Conservation (phyloP, 2,329 filamentous ascomycete species). For the Neonectria coccinea region DNA sequence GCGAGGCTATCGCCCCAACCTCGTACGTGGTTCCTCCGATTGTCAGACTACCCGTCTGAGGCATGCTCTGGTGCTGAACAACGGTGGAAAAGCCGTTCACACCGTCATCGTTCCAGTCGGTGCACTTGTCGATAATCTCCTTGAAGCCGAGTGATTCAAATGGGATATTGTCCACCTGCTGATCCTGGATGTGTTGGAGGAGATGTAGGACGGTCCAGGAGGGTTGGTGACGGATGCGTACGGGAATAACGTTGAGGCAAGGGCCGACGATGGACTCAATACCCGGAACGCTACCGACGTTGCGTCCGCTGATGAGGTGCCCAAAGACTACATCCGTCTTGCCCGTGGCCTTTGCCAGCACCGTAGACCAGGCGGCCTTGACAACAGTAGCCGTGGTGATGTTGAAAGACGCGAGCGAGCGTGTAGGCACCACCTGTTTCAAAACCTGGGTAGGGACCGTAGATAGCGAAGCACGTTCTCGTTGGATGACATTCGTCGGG, state of each 20-base stretch:
- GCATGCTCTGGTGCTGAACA: slow-evolving; percentile 44
- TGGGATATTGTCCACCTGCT: slow-evolving; percentile 50
- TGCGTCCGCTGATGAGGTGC: slow-evolving; percentile 35
- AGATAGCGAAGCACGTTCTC: neutral
- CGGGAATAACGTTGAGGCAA: slow-evolving; percentile 33
- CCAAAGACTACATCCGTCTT: slow-evolving; percentile 43
- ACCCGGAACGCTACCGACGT: slow-evolving; percentile 11
- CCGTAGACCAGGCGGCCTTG: slow-evolving; percentile 59
- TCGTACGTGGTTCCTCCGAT: slow-evolving; percentile 36
- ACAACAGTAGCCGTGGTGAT: slow-evolving; percentile 53
- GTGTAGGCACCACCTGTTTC: slow-evolving; percentile 16
- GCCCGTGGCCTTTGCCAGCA: slow-evolving; percentile 52
- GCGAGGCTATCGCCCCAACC: slow-evolving; percentile 33
- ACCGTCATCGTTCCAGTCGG: slow-evolving; percentile 36
- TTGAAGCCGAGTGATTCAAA: slow-evolving; percentile 42
- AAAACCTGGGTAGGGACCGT: slow-evolving; percentile 22
- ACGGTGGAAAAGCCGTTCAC: slow-evolving; percentile 38
- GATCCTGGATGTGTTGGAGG: slow-evolving; percentile 54
- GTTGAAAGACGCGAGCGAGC: slow-evolving; percentile 31
- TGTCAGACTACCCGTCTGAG: slow-evolving; percentile 18
- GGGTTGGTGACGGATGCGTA: slow-evolving; percentile 22
- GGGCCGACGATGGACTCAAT: slow-evolving; percentile 34
- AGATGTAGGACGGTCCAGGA: slow-evolving; percentile 51
- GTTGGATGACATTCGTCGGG: slow-evolving; percentile 22
- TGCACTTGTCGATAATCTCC: slow-evolving; percentile 42